These are phyloP conservation scores for Macrolepiota dolichaula DNA, from an alignment of 768 basidiomycete species.

Conservation along the genomic window DNA sequence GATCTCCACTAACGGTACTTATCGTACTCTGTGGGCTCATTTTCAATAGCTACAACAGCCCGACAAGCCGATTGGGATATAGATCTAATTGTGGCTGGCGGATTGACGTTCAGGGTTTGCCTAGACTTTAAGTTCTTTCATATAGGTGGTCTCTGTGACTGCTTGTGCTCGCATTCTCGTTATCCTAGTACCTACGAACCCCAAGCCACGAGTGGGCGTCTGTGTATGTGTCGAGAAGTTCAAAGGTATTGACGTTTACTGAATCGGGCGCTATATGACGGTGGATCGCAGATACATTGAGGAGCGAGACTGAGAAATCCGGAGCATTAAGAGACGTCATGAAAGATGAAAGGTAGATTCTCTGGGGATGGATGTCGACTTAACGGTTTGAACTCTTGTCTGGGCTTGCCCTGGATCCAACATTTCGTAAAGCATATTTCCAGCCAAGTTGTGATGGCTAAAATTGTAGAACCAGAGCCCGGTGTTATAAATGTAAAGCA, in stretches of 20 bases:
- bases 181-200: conserved; percentile 26
- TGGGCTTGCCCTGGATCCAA: too few relatives aligned
- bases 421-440: too few relatives aligned
- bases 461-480: too few relatives aligned
- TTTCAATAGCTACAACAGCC: conserved; percentile 41
- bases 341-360: conserved; percentile 46
- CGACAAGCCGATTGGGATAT: conserved; percentile 36
- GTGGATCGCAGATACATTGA: conserved; percentile 39
- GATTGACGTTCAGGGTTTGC: neutral
- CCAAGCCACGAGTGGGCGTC: conserved; percentile 41
- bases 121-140: neutral
- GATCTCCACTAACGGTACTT: conserved; percentile 61
- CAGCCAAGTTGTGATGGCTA: too few relatives aligned
- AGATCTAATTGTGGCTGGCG: neutral
- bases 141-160: neutral
- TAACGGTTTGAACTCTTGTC: conserved; percentile 11
- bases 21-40: conserved; percentile 55
- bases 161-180: neutral
- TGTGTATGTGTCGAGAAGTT: conserved; percentile 39
- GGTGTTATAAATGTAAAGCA: too few relatives aligned
- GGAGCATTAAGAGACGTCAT: conserved; percentile 63
- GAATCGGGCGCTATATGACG: neutral
- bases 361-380: conserved; percentile 30
- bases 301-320: conserved; percentile 50
- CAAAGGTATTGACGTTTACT: conserved; percentile 20